Percentiles rank a stretch among this genome's conserved stretches.
Conservation (phyloP, 345 rosid species). For the Isatis tinctoria region DNA sequence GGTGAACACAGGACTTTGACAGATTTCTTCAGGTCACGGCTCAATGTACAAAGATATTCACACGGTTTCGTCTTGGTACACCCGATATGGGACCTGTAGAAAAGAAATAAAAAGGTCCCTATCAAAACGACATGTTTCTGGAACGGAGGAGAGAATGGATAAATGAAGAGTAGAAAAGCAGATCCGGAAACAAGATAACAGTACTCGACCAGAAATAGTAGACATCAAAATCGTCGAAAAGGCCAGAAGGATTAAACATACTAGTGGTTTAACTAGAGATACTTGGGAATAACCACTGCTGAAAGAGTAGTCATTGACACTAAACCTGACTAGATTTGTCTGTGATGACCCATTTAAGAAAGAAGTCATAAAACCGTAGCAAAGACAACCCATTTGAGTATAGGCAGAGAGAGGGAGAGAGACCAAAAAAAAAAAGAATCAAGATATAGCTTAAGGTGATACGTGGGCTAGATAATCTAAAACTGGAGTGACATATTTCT, state of each 20-base stretch:
- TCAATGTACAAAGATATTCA: constrained; percentile 61
- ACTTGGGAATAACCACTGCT: constrained; percentile 1
- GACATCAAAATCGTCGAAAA: constrained; percentile 8
- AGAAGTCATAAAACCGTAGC: not conserved
- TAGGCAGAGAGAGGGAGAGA: not conserved
- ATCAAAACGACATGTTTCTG: constrained; percentile 59
- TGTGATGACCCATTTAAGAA: constrained; percentile 6
- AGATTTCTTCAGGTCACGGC: constrained; percentile 39
- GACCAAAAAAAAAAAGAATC: not conserved
- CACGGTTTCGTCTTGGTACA: constrained; percentile 57
- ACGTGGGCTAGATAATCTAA: not conserved
- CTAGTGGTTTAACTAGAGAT: not conserved
- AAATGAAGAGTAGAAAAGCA: constrained; percentile 6
- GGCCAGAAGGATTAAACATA: constrained; percentile 2
- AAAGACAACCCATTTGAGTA: not conserved
- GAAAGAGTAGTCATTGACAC: constrained; percentile 2
- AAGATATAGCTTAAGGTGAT: constrained; percentile 1
- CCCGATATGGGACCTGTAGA: constrained; percentile 65
- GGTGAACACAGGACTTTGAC: constrained; percentile 40
- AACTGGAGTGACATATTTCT: not conserved
- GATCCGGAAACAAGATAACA: not conserved
- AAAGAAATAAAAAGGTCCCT: constrained; percentile 44
- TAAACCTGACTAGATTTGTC: not conserved
- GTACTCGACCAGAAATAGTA: not conserved
- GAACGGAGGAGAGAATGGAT: constrained; percentile 17